phyloP scores from a whole-genome alignment of 2,329 filamentous ascomycete species.

The Ophiosphaerella korrae region DNA sequence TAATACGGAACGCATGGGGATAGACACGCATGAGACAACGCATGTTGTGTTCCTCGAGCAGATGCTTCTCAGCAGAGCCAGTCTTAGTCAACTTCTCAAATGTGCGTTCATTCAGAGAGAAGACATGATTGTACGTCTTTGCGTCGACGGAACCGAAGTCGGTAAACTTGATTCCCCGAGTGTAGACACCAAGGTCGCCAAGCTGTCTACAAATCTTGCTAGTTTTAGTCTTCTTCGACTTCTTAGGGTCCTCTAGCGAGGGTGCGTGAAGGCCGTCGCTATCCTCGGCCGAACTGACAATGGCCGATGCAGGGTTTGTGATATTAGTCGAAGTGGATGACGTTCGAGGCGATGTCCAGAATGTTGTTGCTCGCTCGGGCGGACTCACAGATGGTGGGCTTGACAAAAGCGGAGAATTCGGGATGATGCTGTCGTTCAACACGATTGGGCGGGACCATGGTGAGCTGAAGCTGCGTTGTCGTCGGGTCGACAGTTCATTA shows the following conservation, averaged over 20 bases:
- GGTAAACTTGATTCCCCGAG: constrained; percentile 79
- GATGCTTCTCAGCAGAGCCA: constrained; percentile 74
- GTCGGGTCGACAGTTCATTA: constrained; percentile 43
- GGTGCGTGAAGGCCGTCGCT: constrained; percentile 68
- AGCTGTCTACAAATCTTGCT: constrained; percentile 88
- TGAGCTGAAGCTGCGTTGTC: constrained; percentile 75
- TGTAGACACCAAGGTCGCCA: constrained; percentile 82
- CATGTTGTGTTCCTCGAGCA: constrained; percentile 88
- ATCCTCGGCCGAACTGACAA: constrained; percentile 70
- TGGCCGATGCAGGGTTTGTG: constrained; percentile 60
- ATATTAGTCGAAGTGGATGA: constrained; percentile 62
- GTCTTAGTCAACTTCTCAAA: constrained; percentile 82
- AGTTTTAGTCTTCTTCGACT: constrained; percentile 63
- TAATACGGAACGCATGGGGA: constrained; percentile 78
- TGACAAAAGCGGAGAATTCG: constrained; percentile 55
- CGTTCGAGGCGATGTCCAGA: constrained; percentile 58
- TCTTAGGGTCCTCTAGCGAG: constrained; percentile 61
- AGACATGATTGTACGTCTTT: constrained; percentile 90
- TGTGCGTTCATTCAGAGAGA: constrained; percentile 89
- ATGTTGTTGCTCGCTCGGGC: constrained; percentile 52
- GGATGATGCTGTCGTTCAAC: constrained; percentile 62
- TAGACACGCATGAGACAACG: constrained; percentile 88
- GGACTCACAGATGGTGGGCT: constrained; percentile 60
- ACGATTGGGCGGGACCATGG: constrained; percentile 69
- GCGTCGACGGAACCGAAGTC: constrained; percentile 80